Evolutionary conservation across 495 filamentous ascomycete species (phyloP), one percentile per base, ranked within the genome.

Genomic region (Neurospora sp.): DNA sequence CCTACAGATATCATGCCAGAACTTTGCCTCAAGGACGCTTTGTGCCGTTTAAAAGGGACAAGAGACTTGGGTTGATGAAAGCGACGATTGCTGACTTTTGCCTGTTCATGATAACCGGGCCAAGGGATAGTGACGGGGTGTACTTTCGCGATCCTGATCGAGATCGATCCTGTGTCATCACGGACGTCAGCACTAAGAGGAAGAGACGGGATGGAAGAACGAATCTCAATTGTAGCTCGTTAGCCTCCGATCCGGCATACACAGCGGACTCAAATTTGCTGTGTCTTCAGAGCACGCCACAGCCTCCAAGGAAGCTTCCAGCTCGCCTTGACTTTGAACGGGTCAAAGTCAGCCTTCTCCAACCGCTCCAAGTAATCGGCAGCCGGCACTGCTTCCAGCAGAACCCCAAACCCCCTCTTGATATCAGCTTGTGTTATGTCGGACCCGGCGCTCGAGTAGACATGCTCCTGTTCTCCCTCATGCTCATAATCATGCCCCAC

Each of bases 251-350:
- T 9, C 0, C 12, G 54, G 14, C 54, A 8, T 1, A 37, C 27
- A 18, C 27, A 18, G 27, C 14, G 7, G 54, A 9, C 54, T 35
- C 66, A 92, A 37, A 95, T 87, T 75, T 84, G 87, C 78, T 87
- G 86, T 10, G 85, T 86, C 71, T 82, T 86, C 71, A 87, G 89
- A 1, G 92, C 92, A 82, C 88, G 88, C 83, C 93, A 99, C 31
- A 94, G 86, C 74, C 88, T 91, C 91, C 91, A 98, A 6, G 96
- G 95, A 60, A 98, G 84, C 78, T 87, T 92, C 96, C 96, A 99
- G 74, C 93, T 93, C 49, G 88, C 88, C 84, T 84, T 79, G 87
- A 90, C 80, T 91, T 79, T 78, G 88, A 90, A 77, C 81, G 88
- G 75, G 83, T 99, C 92, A 77, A 99, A 99, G 79, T 98, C 92